Evolutionary conservation across 148 eudicot species (phyloP).

Genomic region (Nyssa sinensis): DNA sequence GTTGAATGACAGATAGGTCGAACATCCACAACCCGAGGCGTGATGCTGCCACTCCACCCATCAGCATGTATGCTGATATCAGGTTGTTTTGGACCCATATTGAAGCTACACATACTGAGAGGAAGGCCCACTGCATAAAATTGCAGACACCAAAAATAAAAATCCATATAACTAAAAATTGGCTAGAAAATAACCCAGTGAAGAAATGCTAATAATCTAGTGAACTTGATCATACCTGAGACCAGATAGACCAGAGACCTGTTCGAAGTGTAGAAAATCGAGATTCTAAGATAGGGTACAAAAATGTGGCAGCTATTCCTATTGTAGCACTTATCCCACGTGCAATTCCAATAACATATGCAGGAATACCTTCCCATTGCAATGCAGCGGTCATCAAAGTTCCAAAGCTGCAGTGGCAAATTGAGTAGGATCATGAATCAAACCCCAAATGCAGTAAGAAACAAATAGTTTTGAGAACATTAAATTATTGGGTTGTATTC

Average conservation of each 20-base stretch:
- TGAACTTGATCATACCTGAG: conserved; percentile 60
- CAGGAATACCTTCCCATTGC: conserved; percentile 89
- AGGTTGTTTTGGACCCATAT: conserved; percentile 49
- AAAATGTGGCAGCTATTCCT: conserved; percentile 80
- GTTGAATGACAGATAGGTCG: conserved; percentile 88
- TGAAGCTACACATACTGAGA: conserved; percentile 73
- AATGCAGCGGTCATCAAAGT: conserved; percentile 87
- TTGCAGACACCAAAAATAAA: not conserved
- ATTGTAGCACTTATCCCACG: conserved; percentile 82
- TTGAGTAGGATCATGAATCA: not conserved
- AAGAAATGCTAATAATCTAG: not conserved
- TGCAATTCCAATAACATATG: conserved; percentile 72
- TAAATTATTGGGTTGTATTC: not conserved
- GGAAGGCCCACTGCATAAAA: conserved; percentile 69
- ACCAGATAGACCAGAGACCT: conserved; percentile 97
- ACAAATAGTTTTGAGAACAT: not conserved
- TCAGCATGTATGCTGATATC: conserved; percentile 60
- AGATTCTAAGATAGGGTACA: conserved; percentile 70
- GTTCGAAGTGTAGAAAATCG: conserved; percentile 70
- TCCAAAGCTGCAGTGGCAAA: conserved; percentile 61
- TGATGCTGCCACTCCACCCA: conserved; percentile 85
- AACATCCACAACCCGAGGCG: conserved; percentile 98
- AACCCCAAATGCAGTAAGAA: not conserved
- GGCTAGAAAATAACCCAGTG: not conserved
- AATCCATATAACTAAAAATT: not conserved